These are phyloP conservation scores for Primulina eburnea DNA, from an alignment of 257 asterid species.

Conservation along the genomic window DNA sequence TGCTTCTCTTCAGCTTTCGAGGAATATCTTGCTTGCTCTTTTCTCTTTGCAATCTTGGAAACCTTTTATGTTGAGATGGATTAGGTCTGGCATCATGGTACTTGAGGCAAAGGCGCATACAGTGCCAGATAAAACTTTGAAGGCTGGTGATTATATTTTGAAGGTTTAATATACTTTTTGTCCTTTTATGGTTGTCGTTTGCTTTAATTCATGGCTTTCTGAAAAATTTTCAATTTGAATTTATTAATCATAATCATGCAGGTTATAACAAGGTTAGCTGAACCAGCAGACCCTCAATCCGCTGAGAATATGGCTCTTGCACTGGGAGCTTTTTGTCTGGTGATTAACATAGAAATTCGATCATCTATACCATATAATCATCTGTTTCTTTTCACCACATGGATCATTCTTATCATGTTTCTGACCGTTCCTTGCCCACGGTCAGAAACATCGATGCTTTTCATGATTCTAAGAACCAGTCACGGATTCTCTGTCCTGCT, in stretches of 20 bases:
- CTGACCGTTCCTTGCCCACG: not conserved
- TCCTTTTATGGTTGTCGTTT: constrained; percentile 21
- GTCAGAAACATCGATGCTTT: not conserved
- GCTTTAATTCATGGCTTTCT: constrained; percentile 11
- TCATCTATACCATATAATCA: constrained; percentile 13
- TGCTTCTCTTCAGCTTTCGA: constrained; percentile 74
- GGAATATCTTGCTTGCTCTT: constrained; percentile 77
- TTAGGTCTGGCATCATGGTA: constrained; percentile 61
- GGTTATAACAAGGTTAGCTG: constrained; percentile 59
- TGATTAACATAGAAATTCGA: constrained; percentile 26
- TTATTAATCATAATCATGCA: constrained; percentile 34
- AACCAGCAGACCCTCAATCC: constrained; percentile 71
- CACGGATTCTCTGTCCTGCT: constrained; percentile 9
- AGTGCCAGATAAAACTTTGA: constrained; percentile 54
- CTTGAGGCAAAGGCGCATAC: constrained; percentile 58
- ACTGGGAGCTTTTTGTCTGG: constrained; percentile 86
- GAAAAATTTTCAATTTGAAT: constrained; percentile 13
- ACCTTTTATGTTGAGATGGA: constrained; percentile 91
- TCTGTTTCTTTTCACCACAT: not conserved
- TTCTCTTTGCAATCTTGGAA: constrained; percentile 92
- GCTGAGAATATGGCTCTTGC: constrained; percentile 91
- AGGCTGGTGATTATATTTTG: constrained; percentile 74
- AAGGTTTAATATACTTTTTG: constrained; percentile 47
- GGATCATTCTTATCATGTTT: not conserved
- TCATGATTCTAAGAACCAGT: not conserved